A percentile compares a stretch with the other conserved stretches of the same genome.
phyloP scores from a whole-genome alignment of 169 alveolate species.

The Babesia bovis region DNA sequence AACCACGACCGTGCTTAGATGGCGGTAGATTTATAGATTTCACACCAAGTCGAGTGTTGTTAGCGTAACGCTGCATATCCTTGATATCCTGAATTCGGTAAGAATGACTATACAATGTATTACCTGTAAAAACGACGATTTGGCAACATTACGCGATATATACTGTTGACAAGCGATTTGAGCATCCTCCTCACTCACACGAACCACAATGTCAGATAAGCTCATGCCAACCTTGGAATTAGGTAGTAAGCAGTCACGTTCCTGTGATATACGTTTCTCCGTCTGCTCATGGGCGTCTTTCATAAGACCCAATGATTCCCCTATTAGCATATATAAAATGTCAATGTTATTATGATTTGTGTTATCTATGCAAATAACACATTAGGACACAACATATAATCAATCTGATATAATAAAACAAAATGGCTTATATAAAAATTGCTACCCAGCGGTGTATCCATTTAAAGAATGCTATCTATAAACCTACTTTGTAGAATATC shows the following conservation, averaged over 20 bases:
- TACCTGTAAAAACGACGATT: conserved; percentile 42
- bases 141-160: conserved; percentile 29
- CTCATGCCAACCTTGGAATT: conserved; percentile 4
- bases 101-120: neutral
- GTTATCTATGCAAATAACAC: too few species aligned
- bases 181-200: conserved; percentile 68
- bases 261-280: conserved; percentile 55
- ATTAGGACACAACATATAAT: too few species aligned
- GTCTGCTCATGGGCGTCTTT: conserved; percentile 49
- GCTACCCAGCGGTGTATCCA: too few species aligned
- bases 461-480: neutral
- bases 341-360: too few species aligned
- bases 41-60: conserved; percentile 38
- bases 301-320: conserved; percentile 51
- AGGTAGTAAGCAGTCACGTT: conserved; percentile 31
- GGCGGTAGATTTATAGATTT: conserved; percentile 28
- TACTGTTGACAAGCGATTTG: conserved; percentile 66
- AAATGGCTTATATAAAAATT: too few species aligned
- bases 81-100: conserved; percentile 30
- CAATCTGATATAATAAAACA: too few species aligned
- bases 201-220: conserved; percentile 33
- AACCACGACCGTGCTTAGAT: conserved; percentile 24
- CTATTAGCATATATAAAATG: conserved; percentile 20
- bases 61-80: conserved; percentile 58
- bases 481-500: conserved; percentile 57